These are phyloP conservation scores for Takakia lepidozioides DNA, from an alignment of 225 moss, liverwort and hornwort genomes.

Conservation along the genomic window DNA sequence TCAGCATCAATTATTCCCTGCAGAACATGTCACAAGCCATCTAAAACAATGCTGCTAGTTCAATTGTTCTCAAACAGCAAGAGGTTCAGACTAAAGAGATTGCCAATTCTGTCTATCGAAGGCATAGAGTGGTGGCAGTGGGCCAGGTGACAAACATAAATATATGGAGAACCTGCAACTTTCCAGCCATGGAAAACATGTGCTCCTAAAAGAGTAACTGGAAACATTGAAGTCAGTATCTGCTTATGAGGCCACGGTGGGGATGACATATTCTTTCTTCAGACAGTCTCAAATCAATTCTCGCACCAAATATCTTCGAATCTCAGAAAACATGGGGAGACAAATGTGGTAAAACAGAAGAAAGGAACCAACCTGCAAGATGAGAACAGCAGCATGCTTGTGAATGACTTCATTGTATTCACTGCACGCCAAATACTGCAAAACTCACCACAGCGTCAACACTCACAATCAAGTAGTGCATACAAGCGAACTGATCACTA, in stretches of 20 bases:
- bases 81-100: no score
- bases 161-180: no score
- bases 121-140: no score
- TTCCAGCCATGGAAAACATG: neutral
- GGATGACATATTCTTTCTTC: neutral
- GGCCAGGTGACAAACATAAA: neutral
- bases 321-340: neutral
- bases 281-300: neutral
- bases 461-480: neutral
- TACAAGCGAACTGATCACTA: neutral
- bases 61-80: no score
- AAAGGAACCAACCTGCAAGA: constrained; percentile 43
- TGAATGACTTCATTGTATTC: constrained; percentile 84
- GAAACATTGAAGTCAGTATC: no score
- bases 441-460: neutral
- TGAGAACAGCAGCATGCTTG: constrained; percentile 63
- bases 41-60: neutral
- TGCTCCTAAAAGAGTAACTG: neutral
- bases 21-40: neutral
- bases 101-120: no score
- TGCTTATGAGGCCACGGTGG: no score
- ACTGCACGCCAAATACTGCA: constrained; percentile 66
- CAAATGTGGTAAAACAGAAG: neutral
- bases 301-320: neutral
- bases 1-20: constrained; percentile 72